These are phyloP conservation scores for Cyberlindnera americana DNA, from an alignment of 805 yeast genomes.

Conservation along the genomic window DNA sequence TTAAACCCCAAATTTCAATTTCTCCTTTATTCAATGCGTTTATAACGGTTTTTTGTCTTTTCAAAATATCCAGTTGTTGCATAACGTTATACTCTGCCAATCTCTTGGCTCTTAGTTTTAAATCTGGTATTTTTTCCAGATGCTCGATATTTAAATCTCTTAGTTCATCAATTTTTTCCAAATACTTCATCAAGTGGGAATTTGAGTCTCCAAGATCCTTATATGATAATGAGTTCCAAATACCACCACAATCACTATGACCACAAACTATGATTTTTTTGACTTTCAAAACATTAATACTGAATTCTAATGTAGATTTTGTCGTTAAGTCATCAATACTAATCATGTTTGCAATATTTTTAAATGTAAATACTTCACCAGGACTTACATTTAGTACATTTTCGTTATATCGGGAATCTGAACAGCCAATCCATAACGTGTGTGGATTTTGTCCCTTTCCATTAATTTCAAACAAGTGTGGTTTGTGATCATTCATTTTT, in stretches of 20 bases:
- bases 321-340: slow-evolving; percentile 65
- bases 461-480: slow-evolving; percentile 36
- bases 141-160: slow-evolving; percentile 54
- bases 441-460: slow-evolving; percentile 89
- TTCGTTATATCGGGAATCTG: slow-evolving; percentile 89
- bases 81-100: slow-evolving; percentile 75
- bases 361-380: slow-evolving; percentile 86
- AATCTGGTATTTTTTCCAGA: slow-evolving; percentile 47
- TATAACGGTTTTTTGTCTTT: slow-evolving; percentile 52
- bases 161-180: slow-evolving; percentile 67
- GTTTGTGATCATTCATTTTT: slow-evolving; percentile 27
- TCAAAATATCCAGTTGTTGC: slow-evolving; percentile 65
- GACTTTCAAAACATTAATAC: slow-evolving; percentile 80
- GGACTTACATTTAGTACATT: slow-evolving; percentile 72
- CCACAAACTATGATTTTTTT: slow-evolving; percentile 84
- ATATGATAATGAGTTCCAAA: slow-evolving; percentile 70
- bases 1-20: slow-evolving; percentile 75
- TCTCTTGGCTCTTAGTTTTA: slow-evolving; percentile 51
- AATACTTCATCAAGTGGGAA: slow-evolving; percentile 31
- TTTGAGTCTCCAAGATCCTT: slow-evolving; percentile 60
- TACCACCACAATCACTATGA: slow-evolving; percentile 94
- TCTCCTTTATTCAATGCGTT: slow-evolving; percentile 59
- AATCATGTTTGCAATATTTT: slow-evolving; percentile 82
- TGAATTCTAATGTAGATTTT: slow-evolving; percentile 80
- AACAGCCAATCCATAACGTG: slow-evolving; percentile 91